Conservation (phyloP, 2,329 filamentous ascomycete species). For the Sarocladium kiliense region DNA sequence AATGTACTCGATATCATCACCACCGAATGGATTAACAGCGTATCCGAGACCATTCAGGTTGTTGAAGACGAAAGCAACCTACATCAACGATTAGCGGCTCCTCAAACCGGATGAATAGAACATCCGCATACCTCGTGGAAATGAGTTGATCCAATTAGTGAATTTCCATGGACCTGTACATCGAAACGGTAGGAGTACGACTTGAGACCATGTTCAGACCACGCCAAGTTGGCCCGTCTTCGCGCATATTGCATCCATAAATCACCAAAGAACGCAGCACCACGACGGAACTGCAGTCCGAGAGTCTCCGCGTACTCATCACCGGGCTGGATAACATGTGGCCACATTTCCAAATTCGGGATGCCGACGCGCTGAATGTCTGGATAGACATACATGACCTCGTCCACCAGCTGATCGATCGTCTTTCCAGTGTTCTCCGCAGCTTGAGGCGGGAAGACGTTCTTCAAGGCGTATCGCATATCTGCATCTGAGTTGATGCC, state of each 20-base stretch:
- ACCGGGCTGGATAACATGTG: conserved; percentile 17
- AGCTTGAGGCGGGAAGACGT: conserved; percentile 11
- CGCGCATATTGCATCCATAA: conserved; percentile 16
- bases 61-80: conserved; percentile 33
- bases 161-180: conserved; percentile 17
- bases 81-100: neutral
- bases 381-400: conserved; percentile 18
- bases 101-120: neutral
- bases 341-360: conserved; percentile 21
- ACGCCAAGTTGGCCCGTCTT: conserved; percentile 16
- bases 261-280: conserved; percentile 17
- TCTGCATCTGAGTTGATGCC: conserved; percentile 21
- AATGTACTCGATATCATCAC: conserved; percentile 15
- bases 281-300: conserved; percentile 21
- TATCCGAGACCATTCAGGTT: conserved; percentile 22
- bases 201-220: conserved; percentile 15
- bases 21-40: conserved; percentile 18
- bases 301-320: conserved; percentile 14
- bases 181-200: conserved; percentile 22
- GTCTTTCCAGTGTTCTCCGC: conserved; percentile 17
- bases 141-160: conserved; percentile 20
- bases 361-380: conserved; percentile 25
- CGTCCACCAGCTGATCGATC: conserved; percentile 14
- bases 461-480: conserved; percentile 14
- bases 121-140: conserved; percentile 25